Percentiles rank a stretch among this genome's conserved stretches.
These are phyloP conservation scores for Coffea humblotiana DNA, from an alignment of 305 asterid genomes.

Conservation along the genomic window DNA sequence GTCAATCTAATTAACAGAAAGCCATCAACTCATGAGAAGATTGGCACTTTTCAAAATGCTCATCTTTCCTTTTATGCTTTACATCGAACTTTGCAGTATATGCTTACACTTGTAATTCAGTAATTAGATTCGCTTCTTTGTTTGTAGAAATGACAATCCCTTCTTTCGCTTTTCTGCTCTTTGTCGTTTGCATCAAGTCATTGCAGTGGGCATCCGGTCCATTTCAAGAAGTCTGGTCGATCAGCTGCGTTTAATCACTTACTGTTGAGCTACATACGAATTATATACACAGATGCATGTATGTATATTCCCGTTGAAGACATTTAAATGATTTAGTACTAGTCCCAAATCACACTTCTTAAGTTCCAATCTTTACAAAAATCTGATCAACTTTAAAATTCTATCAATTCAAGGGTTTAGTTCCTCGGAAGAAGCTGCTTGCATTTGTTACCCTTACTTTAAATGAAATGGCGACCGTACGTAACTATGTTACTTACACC, in stretches of 20 bases:
- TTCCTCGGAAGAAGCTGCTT: no score
- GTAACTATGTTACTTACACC: no score
- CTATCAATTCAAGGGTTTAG: no score
- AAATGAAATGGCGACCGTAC: no score
- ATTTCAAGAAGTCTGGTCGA: not conserved
- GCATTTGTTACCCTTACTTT: no score
- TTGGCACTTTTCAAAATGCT: not conserved
- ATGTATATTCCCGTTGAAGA: no score
- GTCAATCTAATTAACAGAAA: no score
- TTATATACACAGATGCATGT: no score
- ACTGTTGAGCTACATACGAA: not conserved
- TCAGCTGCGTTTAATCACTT: not conserved
- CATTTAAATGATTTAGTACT: no score
- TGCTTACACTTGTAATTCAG: conserved; percentile 4
- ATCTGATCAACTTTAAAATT: no score
- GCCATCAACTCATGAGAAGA: not conserved
- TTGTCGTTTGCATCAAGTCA: not conserved
- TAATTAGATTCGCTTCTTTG: not conserved
- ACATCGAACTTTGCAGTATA: not conserved
- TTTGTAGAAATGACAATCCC: not conserved
- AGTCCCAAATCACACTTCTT: no score
- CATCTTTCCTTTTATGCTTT: not conserved
- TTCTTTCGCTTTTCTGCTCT: not conserved
- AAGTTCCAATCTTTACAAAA: no score
- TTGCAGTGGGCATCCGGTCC: not conserved